Evolutionary conservation across 2,329 filamentous ascomycete genomes (phyloP).

Genomic region (Scedosporium boydii): DNA sequence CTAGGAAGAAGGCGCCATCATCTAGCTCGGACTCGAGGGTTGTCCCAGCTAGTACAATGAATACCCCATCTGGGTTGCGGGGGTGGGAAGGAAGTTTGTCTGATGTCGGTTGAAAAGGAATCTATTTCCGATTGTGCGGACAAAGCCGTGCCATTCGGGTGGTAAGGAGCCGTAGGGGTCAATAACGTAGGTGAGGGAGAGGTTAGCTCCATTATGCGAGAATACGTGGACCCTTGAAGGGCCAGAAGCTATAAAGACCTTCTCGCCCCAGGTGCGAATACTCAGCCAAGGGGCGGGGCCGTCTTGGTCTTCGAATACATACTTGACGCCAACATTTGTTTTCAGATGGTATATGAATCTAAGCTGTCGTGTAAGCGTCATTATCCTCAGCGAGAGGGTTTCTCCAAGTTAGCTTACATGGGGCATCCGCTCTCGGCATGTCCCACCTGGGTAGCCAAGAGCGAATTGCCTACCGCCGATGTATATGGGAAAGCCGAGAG

Average conservation of each 20-base stretch:
- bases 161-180: neutral
- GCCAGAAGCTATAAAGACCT: neutral
- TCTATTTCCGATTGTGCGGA: neutral
- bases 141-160: neutral
- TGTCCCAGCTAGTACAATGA: neutral
- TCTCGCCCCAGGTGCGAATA: neutral
- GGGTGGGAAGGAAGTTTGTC: constrained; percentile 1
- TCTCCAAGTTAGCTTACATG: no score
- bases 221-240: neutral
- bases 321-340: neutral
- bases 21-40: neutral
- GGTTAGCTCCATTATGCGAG: neutral
- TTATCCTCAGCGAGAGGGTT: no score
- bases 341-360: neutral
- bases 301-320: neutral
- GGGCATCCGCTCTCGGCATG: no score
- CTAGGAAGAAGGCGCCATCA: neutral
- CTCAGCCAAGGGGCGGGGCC: neutral
- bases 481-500: neutral
- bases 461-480: no score
- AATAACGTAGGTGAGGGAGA: neutral
- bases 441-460: no score
- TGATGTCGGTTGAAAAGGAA: neutral
- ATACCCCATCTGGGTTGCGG: neutral
- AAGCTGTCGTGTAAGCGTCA: no score